Evolutionary conservation across 495 filamentous ascomycete species (phyloP).

Genomic region (Aspergillus cavernicola): DNA sequence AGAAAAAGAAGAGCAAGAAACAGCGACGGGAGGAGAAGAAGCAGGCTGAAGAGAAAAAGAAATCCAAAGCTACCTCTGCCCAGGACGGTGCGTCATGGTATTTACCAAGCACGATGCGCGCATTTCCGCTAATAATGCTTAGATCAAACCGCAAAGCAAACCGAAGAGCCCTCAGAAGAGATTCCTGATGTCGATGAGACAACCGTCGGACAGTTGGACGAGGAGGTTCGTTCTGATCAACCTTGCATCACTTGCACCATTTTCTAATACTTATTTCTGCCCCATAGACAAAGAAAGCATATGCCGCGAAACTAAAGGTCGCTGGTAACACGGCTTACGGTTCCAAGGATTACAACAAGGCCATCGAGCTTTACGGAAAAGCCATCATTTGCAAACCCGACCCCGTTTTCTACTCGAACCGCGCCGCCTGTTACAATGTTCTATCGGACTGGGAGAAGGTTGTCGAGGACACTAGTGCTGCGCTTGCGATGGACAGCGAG

Average conservation of each 20-base stretch:
- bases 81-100: conserved; percentile 38
- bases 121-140: conserved; percentile 20
- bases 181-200: conserved; percentile 82
- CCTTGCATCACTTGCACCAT: neutral
- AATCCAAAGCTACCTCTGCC: conserved; percentile 45
- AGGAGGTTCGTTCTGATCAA: conserved; percentile 47
- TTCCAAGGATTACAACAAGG: conserved; percentile 81
- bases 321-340: conserved; percentile 97
- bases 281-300: conserved; percentile 61
- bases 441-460: conserved; percentile 91
- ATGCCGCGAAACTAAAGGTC: conserved; percentile 85
- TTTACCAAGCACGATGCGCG: neutral
- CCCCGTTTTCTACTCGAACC: conserved; percentile 97
- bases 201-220: conserved; percentile 64
- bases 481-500: conserved; percentile 84
- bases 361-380: conserved; percentile 91
- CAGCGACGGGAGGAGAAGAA: conserved; percentile 57
- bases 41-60: conserved; percentile 68
- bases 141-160: conserved; percentile 45
- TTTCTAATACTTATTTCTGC: conserved; percentile 13
- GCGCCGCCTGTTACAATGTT: conserved; percentile 95
- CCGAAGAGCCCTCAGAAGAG: conserved; percentile 69
- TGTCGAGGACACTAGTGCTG: conserved; percentile 93
- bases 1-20: conserved; percentile 59
- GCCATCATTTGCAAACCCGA: conserved; percentile 96